phyloP scores from a whole-genome alignment of 768 basidiomycete genomes.

The Xerocomellus dryophilus region DNA sequence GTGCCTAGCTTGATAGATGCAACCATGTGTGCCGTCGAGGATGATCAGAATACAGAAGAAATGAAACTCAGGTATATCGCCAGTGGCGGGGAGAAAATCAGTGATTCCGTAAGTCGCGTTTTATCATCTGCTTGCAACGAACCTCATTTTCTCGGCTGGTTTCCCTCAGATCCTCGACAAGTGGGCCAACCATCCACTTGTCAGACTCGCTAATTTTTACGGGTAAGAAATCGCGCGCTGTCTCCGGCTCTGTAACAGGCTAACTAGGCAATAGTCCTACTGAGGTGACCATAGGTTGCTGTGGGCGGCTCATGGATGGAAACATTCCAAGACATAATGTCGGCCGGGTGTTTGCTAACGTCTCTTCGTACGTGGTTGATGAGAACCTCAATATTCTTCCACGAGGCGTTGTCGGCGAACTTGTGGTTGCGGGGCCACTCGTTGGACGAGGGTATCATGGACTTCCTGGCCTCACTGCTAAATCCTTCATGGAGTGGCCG shows the following conservation, averaged over 20 bases:
- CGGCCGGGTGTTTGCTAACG: slow-evolving; percentile 39
- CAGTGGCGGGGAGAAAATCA: slow-evolving; percentile 54
- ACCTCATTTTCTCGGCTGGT: neutral
- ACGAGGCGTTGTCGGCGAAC: slow-evolving; percentile 46
- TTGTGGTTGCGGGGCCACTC: slow-evolving; percentile 48
- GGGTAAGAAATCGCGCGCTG: slow-evolving; percentile 28
- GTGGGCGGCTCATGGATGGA: slow-evolving; percentile 41
- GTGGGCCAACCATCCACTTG: slow-evolving; percentile 45
- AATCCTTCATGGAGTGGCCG: slow-evolving; percentile 47
- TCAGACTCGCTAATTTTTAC: slow-evolving; percentile 49
- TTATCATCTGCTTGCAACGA: neutral
- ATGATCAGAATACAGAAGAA: slow-evolving; percentile 29
- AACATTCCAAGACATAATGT: slow-evolving; percentile 43
- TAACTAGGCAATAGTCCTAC: slow-evolving; percentile 36
- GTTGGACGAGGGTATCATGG: slow-evolving; percentile 51
- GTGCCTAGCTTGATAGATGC: slow-evolving; percentile 54
- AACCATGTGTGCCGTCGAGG: slow-evolving; percentile 35
- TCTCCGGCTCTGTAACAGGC: neutral
- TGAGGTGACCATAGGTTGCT: slow-evolving; percentile 53
- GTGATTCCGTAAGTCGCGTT: slow-evolving; percentile 40
- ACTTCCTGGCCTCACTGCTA: slow-evolving; percentile 41
- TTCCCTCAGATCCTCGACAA: slow-evolving; percentile 39
- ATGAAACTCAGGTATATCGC: slow-evolving; percentile 42
- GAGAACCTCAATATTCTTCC: slow-evolving; percentile 40
- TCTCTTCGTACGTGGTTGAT: slow-evolving; percentile 42